Conservation (phyloP, 495 filamentous ascomycete genomes). For the Venustampulla echinocandica region DNA sequence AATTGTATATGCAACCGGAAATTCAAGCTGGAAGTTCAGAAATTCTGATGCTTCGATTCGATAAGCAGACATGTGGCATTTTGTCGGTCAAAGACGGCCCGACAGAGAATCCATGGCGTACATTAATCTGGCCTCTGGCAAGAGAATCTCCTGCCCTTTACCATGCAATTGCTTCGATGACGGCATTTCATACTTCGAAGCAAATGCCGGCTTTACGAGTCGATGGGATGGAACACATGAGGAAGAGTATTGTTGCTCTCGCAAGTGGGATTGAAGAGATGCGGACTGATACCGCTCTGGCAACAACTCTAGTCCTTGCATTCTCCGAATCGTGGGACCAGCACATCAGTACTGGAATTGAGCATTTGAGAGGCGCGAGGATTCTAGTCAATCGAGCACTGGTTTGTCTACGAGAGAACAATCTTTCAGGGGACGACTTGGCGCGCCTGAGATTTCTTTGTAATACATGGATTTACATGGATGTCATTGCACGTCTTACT, state of each 20-base stretch:
- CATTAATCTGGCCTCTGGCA: constrained; percentile 63
- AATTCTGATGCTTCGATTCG: constrained; percentile 59
- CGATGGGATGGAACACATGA: constrained; percentile 66
- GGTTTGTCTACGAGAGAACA: constrained; percentile 14
- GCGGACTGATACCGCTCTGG: constrained; percentile 57
- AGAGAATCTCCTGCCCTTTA: constrained; percentile 59
- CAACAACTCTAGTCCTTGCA: constrained; percentile 64
- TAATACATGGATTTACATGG: constrained; percentile 77
- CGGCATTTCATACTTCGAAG: constrained; percentile 64
- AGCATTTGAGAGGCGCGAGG: constrained; percentile 64
- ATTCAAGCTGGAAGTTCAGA: constrained; percentile 46
- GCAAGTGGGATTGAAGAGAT: constrained; percentile 52
- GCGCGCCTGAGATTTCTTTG: constrained; percentile 59
- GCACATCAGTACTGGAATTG: constrained; percentile 64
- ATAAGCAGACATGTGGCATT: constrained; percentile 66
- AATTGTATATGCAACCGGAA: constrained; percentile 37
- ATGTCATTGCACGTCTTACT: constrained; percentile 69
- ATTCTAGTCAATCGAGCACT: constrained; percentile 53
- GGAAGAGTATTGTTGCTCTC: constrained; percentile 51
- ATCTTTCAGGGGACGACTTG: constrained; percentile 33
- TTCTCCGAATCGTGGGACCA: constrained; percentile 76
- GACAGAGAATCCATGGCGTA: constrained; percentile 72
- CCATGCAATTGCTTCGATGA: constrained; percentile 67
- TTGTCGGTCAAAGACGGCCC: constrained; percentile 66
- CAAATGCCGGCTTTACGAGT: constrained; percentile 48